Base-by-base conservation (phyloP, 352 stramenopile species). In the Pythium volutum region DNA sequence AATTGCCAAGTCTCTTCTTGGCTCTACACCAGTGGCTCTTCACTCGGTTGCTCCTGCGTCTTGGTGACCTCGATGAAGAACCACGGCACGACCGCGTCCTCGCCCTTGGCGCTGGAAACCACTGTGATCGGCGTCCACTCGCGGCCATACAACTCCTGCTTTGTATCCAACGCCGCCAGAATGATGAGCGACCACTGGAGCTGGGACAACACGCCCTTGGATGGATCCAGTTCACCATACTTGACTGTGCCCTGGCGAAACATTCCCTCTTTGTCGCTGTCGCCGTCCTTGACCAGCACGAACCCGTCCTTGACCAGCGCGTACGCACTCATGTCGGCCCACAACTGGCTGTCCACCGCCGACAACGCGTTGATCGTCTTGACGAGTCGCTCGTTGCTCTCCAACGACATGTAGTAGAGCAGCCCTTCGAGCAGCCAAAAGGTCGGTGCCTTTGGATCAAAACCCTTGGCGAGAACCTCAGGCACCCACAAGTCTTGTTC, bases 371-470 rank as follows among this genome's bases (percentile, higher is more conserved):
- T 70, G 36, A 88, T 73, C 2, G 67, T 76, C n/a, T 84, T 84
- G 16, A 88, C 46, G 14, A 88, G 39, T 15, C 74, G 67, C 20
- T 79, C 56, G 54, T 81, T 81, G 58, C 55, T 74, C 15, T 70
- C 66, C 15, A 58, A 55, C 0, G 38, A 62, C 15, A 86, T 49
- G 61, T 84, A 88, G 49, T 77, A 75, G 41, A 84, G 69, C 51
- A 86, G 45, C 0, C 76, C 78, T 50, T 88, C 78, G 34, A 88
- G 55, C 7, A 63, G 59, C 78, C 78, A 88, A 49, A 84, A 86
- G 26, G 78, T 88, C 8, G 72, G 76, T 36, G 73, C 23, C 25
- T 76, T 62, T 12, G 69, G 65, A 41, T 86, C 45, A 34, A 88
- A 88, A 1, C 73, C 68, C 1, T 68, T 71, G 5, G 42, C 46